Conservation (phyloP, 2,329 filamentous ascomycete species). For the Tricladium varicosporioides region DNA sequence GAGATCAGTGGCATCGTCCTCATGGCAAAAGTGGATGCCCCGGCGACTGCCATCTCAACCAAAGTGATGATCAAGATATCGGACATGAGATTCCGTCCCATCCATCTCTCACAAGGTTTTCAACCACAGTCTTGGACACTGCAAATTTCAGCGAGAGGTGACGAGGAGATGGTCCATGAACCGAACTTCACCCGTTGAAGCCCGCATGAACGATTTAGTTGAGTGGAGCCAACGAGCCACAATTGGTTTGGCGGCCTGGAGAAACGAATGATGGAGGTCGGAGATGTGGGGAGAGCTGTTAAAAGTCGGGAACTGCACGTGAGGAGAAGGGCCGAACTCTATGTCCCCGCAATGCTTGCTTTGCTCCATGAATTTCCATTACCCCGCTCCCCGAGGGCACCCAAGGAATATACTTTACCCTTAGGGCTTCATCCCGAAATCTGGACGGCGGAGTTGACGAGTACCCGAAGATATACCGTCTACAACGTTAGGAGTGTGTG, state of each 20-base stretch:
- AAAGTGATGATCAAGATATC: too few species aligned
- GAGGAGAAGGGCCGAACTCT: constrained; percentile 8
- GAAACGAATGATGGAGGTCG: neutral
- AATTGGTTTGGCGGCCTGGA: neutral
- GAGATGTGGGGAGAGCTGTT: neutral
- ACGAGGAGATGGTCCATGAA: neutral
- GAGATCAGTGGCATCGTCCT: too few species aligned
- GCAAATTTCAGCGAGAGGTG: neutral
- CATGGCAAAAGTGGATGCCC: too few species aligned
- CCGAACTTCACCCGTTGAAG: constrained; percentile 4
- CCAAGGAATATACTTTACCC: neutral
- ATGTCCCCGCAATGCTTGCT: neutral
- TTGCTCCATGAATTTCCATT: neutral
- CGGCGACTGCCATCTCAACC: too few species aligned
- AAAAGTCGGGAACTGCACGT: neutral
- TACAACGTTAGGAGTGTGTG: neutral
- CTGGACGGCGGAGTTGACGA: neutral
- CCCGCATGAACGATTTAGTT: neutral
- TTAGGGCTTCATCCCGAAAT: neutral
- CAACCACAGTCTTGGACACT: neutral
- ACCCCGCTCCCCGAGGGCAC: neutral
- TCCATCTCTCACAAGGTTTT: neutral
- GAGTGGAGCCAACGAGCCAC: neutral
- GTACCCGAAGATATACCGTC: constrained; percentile 1
- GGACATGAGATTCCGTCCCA: neutral